Evolutionary conservation across 2,329 filamentous ascomycete species (phyloP).

Genomic region (Trichoderma cornu-damae): DNA sequence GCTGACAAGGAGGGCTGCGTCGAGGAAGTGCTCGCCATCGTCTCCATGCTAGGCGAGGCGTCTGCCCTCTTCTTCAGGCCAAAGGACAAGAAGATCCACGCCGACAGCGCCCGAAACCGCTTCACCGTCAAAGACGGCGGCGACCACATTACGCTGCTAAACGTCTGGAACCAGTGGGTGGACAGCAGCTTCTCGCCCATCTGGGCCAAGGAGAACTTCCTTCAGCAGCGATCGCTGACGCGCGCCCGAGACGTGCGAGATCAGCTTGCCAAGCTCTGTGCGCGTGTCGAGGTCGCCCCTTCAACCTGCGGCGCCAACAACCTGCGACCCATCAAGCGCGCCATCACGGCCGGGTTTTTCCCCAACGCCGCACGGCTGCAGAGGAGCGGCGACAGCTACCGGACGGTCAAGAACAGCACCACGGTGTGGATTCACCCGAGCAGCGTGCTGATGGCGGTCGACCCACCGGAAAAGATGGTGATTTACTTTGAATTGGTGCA

Average conservation of each 20-base stretch:
- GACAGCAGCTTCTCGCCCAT: slow-evolving; percentile 83
- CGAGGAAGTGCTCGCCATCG: slow-evolving; percentile 84
- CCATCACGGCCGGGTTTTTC: slow-evolving; percentile 89
- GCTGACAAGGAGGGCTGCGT: slow-evolving; percentile 90
- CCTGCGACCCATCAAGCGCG: slow-evolving; percentile 71
- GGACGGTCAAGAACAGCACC: slow-evolving; percentile 84
- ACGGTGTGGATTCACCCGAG: slow-evolving; percentile 90
- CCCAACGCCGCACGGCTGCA: slow-evolving; percentile 83
- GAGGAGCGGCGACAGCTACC: slow-evolving; percentile 78
- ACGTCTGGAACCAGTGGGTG: slow-evolving; percentile 94
- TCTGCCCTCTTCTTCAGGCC: slow-evolving; percentile 89
- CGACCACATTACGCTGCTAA: slow-evolving; percentile 81
- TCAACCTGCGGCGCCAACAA: slow-evolving; percentile 67
- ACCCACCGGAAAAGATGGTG: slow-evolving; percentile 74
- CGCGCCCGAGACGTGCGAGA: slow-evolving; percentile 88
- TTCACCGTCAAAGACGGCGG: slow-evolving; percentile 90
- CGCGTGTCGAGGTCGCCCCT: slow-evolving; percentile 78
- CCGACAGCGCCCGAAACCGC: slow-evolving; percentile 80
- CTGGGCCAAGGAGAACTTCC: slow-evolving; percentile 88
- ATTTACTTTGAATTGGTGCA: slow-evolving; percentile 81
- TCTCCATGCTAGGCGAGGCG: slow-evolving; percentile 89
- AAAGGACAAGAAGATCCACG: slow-evolving; percentile 95
- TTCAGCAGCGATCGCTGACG: slow-evolving; percentile 85
- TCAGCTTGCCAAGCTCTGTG: slow-evolving; percentile 85
- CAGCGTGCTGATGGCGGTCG: slow-evolving; percentile 69